Evolutionary conservation across 176 grass and related monocot genomes (phyloP).

Genomic region (Oropetium thomaeum): DNA sequence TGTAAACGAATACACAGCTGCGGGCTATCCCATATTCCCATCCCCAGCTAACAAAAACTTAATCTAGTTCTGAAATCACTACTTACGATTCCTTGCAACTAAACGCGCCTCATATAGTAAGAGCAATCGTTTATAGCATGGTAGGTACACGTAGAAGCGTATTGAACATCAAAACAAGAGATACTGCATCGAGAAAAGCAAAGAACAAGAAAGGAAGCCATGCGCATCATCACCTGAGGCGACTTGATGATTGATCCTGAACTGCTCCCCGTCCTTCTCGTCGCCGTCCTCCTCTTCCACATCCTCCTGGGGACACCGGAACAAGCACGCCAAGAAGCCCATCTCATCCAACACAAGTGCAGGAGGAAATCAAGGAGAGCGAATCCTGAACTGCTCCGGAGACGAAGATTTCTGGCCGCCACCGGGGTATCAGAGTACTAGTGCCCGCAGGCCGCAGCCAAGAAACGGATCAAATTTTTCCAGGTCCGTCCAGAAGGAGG

Average conservation of each 20-base stretch:
- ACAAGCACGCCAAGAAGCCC: slow-evolving; percentile 49
- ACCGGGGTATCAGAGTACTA: not conserved
- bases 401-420: not conserved
- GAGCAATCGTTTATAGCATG: not conserved
- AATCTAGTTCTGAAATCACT: not conserved
- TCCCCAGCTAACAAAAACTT: not conserved
- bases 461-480: slow-evolving; percentile 19
- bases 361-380: slow-evolving; percentile 4
- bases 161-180: not conserved
- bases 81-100: not conserved
- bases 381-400: not conserved
- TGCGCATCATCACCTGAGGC: slow-evolving; percentile 37
- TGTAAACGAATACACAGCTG: not conserved
- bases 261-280: slow-evolving; percentile 18
- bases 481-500: not conserved
- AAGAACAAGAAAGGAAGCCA: not conserved
- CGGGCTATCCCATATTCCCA: not conserved
- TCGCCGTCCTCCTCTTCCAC: slow-evolving; percentile 6
- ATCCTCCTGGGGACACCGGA: slow-evolving; percentile 20
- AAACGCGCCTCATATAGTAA: not conserved
- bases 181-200: not conserved
- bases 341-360: slow-evolving; percentile 31
- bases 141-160: not conserved
- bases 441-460: not conserved
- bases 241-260: slow-evolving; percentile 21